phyloP scores from a whole-genome alignment of 495 filamentous ascomycete genomes.

The Penicillium cinerascens region DNA sequence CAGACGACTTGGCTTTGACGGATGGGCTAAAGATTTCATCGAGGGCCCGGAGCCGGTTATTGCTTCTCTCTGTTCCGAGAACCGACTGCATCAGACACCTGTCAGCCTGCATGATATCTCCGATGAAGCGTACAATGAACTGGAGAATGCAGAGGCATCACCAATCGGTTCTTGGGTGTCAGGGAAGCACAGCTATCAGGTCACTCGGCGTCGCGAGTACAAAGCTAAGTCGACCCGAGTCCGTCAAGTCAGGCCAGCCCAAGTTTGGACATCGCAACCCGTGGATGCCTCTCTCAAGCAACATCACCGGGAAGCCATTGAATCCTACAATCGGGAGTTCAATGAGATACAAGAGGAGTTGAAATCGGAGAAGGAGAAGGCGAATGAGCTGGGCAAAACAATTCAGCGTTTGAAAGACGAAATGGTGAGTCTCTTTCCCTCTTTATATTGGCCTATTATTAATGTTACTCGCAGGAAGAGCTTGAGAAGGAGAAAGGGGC shows the following conservation, averaged over 20 bases:
- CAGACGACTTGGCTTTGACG: constrained; percentile 63
- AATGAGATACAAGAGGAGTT: constrained; percentile 33
- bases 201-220: constrained; percentile 69
- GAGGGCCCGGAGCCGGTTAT: constrained; percentile 80
- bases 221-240: constrained; percentile 62
- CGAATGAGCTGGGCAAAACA: constrained; percentile 36
- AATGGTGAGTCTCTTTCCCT: constrained; percentile 29
- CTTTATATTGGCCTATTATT: constrained; percentile 5
- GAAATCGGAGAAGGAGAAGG: constrained; percentile 28
- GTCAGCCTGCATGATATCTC: constrained; percentile 59
- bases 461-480: constrained; percentile 29
- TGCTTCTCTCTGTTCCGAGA: constrained; percentile 75
- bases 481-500: constrained; percentile 51
- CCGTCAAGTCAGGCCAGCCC: constrained; percentile 49
- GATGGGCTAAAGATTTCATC: constrained; percentile 73
- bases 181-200: constrained; percentile 53
- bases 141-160: constrained; percentile 50
- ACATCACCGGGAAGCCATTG: constrained; percentile 43
- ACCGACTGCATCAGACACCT: constrained; percentile 61
- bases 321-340: constrained; percentile 40
- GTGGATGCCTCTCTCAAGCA: constrained; percentile 60
- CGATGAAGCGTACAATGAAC: constrained; percentile 56
- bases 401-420: constrained; percentile 24
- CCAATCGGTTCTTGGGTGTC: constrained; percentile 56
- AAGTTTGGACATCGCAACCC: constrained; percentile 73